Base-by-base conservation (phyloP, 441 rosid species). In the Jatropha podagrica region DNA sequence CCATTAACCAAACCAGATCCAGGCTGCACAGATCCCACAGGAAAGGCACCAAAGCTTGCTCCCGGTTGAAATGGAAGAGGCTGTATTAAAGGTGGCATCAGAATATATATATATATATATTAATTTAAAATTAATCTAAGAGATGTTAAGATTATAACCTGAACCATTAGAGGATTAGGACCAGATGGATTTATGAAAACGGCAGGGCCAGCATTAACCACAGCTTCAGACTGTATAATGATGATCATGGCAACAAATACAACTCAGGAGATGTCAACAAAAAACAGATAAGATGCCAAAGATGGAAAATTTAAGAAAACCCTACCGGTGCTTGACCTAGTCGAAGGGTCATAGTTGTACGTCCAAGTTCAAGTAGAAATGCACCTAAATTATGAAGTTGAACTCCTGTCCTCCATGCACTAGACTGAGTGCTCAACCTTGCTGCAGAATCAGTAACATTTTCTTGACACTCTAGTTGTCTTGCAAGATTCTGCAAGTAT, bases 91-190 rank as follows among this genome's bases (percentile, higher is more conserved):
- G 64, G 65, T 75, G 69, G 51, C 49, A 79, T 83, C 72, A 83
- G 66, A 60, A 78, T 7, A 44, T 44, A 32, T 32, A 32, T 32
- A 32, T 44, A 44, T 1, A 6, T 44, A 6, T 6, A 67, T 61
- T 18, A 48, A 59, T 15, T 69, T 60, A 3, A 15, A 73, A 44
- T 26, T 13, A 69, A 80, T 44, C 56, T 0, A 6, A 38, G 59
- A 65, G 23, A 60, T 41, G 54, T 27, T 64, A 9, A 41, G 81
- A 78, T 63, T 69, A 76, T 69, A 76, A 84, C 94, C 94, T 89
- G 96, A 86, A 90, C 96, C 92, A 91, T 91, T 63, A 90, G 83
- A 62, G 91, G 96, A 79, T 90, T 91, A 68, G 96, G 96, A 82
- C 91, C 89, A 74, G 89, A 78, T 51, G 90, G 82, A 18, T 89